These are phyloP conservation scores for Nakazawaea holstii DNA, from an alignment of 805 yeast species.

Conservation along the genomic window DNA sequence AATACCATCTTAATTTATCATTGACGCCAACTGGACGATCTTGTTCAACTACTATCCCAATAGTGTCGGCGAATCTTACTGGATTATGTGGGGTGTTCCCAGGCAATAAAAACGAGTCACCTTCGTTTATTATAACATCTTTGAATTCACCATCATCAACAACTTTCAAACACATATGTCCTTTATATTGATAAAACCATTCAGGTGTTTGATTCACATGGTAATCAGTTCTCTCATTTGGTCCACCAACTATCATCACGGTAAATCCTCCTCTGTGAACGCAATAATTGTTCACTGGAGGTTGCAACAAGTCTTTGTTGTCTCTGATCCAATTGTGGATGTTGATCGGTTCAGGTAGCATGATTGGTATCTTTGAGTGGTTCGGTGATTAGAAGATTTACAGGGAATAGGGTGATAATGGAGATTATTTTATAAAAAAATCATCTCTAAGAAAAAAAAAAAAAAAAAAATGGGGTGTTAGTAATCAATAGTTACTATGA, in stretches of 20 bases:
- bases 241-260: conserved; percentile 95
- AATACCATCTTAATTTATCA: conserved; percentile 87
- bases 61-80: conserved; percentile 76
- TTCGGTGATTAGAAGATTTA: background rate
- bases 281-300: conserved; percentile 90
- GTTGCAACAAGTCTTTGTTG: conserved; percentile 69
- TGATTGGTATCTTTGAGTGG: conserved; percentile 15
- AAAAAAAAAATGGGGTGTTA: no score
- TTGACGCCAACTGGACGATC: conserved; percentile 70
- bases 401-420: background rate
- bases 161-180: conserved; percentile 77
- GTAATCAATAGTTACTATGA: no score
- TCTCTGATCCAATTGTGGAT: conserved; percentile 77
- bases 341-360: conserved; percentile 68
- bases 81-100: conserved; percentile 87
- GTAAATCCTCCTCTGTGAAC: conserved; percentile 90
- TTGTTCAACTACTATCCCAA: conserved; percentile 90
- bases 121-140: conserved; percentile 74
- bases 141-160: conserved; percentile 74
- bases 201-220: conserved; percentile 94
- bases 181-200: conserved; percentile 85
- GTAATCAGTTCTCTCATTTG: conserved; percentile 89
- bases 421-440: no score
- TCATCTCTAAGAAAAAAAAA: no score
- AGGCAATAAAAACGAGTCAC: conserved; percentile 85